These are phyloP conservation scores for Hemileia vastatrix DNA, from an alignment of 1,284 basidiomycete species.

Conservation along the genomic window DNA sequence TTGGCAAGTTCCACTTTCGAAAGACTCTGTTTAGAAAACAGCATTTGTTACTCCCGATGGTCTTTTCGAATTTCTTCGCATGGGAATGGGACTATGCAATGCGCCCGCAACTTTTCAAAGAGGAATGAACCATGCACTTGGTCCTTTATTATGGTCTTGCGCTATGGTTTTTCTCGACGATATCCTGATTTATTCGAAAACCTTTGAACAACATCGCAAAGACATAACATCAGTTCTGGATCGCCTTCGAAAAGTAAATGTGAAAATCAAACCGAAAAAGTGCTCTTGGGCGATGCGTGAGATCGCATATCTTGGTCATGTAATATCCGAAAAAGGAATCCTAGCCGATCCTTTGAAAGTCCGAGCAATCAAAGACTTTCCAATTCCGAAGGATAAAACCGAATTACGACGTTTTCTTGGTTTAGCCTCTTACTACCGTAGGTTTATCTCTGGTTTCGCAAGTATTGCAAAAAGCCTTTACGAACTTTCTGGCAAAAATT, in stretches of 20 bases:
- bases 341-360: too few species aligned
- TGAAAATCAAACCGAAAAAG: too few species aligned
- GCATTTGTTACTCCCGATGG: slow-evolving; percentile 7
- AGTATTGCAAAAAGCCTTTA: too few species aligned
- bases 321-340: too few species aligned
- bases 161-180: slow-evolving; percentile 19
- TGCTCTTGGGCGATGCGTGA: too few species aligned
- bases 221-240: not conserved
- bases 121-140: slow-evolving; percentile 4
- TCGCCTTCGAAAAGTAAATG: not conserved
- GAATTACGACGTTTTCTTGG: too few species aligned
- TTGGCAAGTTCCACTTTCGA: slow-evolving; percentile 24
- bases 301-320: too few species aligned
- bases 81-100: slow-evolving; percentile 9
- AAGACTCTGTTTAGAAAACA: slow-evolving; percentile 9
- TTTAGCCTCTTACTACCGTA: too few species aligned
- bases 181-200: slow-evolving; percentile 17
- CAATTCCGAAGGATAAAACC: too few species aligned
- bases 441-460: too few species aligned
- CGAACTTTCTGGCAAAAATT: too few species aligned
- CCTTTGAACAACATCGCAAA: not conserved
- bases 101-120: slow-evolving; percentile 34
- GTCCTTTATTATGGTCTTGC: not conserved
- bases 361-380: too few species aligned
- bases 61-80: slow-evolving; percentile 5